Evolutionary conservation across 768 basidiomycete genomes (phyloP).

Genomic region (Auricularia sp.): DNA sequence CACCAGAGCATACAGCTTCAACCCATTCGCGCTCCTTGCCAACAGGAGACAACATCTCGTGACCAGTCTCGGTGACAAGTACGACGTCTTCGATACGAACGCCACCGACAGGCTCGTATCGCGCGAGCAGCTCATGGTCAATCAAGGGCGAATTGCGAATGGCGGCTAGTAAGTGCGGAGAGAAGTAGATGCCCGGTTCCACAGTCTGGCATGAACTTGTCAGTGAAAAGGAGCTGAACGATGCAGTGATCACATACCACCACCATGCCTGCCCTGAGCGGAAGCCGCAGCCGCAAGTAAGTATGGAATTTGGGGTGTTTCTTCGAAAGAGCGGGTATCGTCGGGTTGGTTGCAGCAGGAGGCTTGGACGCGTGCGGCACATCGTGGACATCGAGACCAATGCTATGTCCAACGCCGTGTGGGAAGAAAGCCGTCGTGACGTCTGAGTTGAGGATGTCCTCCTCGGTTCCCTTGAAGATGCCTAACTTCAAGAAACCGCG

Average conservation of each 20-base stretch:
- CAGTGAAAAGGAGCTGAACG: neutral
- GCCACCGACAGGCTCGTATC: constrained; percentile 78
- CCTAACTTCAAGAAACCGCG: constrained; percentile 74
- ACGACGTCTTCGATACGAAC: constrained; percentile 92
- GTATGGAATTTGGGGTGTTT: constrained; percentile 60
- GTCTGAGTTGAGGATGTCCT: constrained; percentile 66
- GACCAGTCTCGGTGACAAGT: constrained; percentile 60
- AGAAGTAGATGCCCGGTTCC: constrained; percentile 86
- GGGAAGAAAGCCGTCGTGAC: constrained; percentile 85
- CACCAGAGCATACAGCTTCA: constrained; percentile 73
- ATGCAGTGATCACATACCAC: constrained; percentile 45
- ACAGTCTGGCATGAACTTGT: constrained; percentile 49
- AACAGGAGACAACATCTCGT: constrained; percentile 80
- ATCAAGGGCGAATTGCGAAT: constrained; percentile 56
- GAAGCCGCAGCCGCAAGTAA: constrained; percentile 69
- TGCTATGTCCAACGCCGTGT: constrained; percentile 83
- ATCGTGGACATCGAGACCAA: constrained; percentile 94
- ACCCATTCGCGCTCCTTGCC: constrained; percentile 75
- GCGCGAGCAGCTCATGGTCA: constrained; percentile 54
- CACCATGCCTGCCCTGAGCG: constrained; percentile 72
- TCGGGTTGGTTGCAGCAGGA: neutral
- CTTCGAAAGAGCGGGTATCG: constrained; percentile 17
- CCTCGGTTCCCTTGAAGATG: constrained; percentile 71
- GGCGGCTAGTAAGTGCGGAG: constrained; percentile 61
- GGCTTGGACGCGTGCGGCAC: constrained; percentile 40